A percentile compares a stretch with the other conserved stretches of the same genome.
phyloP scores from a whole-genome alignment of 208 protist species.

The Leishmania lainsoni region DNA sequence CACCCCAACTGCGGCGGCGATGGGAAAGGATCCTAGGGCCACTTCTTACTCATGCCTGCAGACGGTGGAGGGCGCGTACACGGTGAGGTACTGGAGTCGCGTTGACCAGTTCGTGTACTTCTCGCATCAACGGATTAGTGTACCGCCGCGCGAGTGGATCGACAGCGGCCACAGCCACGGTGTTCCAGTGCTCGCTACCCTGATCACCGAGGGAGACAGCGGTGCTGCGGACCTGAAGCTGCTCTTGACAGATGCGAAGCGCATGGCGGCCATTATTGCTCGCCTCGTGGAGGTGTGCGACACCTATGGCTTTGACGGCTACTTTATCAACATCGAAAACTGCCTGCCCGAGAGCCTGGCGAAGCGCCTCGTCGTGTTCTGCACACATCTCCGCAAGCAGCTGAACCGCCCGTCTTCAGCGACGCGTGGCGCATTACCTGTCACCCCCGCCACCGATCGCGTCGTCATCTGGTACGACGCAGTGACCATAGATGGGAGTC shows the following conservation, averaged over 20 bases:
- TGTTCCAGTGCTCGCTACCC: slow-evolving; percentile 79
- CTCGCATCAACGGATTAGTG: slow-evolving; percentile 75
- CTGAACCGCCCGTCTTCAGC: slow-evolving; percentile 22
- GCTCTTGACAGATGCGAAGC: slow-evolving; percentile 50
- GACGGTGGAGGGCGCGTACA: slow-evolving; percentile 47
- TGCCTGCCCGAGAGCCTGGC: slow-evolving; percentile 34
- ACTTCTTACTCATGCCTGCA: neutral
- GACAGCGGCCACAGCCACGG: slow-evolving; percentile 76
- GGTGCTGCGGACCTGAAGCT: slow-evolving; percentile 32
- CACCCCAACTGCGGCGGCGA: neutral
- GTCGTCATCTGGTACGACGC: slow-evolving; percentile 93
- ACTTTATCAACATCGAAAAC: slow-evolving; percentile 92
- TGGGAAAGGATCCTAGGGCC: neutral
- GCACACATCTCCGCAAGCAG: slow-evolving; percentile 48
- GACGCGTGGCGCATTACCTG: neutral
- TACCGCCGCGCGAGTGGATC: slow-evolving; percentile 88
- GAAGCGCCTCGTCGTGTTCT: slow-evolving; percentile 62
- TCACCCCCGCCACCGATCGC: neutral
- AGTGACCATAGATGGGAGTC: slow-evolving; percentile 54
- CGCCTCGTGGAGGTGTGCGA: slow-evolving; percentile 64
- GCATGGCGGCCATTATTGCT: slow-evolving; percentile 42
- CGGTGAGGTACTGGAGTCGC: slow-evolving; percentile 70
- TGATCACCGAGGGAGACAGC: slow-evolving; percentile 80
- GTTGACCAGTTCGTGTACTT: slow-evolving; percentile 92
- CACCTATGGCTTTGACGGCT: slow-evolving; percentile 90